Conservation (phyloP, 148 eudicot species). For the Diospyros lotus region DNA sequence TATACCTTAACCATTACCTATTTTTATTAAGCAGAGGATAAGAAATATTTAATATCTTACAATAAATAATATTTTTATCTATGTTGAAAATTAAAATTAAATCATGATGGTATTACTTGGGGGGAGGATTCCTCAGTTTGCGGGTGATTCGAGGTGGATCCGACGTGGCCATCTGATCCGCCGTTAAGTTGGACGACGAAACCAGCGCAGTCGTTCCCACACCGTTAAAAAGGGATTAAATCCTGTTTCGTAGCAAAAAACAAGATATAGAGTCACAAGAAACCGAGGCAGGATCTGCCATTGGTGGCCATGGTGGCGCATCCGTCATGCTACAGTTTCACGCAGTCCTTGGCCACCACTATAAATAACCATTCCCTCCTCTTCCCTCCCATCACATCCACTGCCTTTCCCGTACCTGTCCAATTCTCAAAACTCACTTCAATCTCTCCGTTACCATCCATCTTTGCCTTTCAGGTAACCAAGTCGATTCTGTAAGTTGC, state of each 20-base stretch:
- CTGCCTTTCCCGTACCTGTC: conserved; percentile 7
- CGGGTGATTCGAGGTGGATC: conserved; percentile 31
- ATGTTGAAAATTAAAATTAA: too few species aligned
- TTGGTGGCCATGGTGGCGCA: conserved; percentile 11
- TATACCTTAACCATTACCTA: too few species aligned
- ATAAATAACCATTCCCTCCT: conserved; percentile 10
- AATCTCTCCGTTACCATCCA: background rate
- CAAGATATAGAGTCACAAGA: background rate
- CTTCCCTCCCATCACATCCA: background rate
- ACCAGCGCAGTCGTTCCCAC: background rate
- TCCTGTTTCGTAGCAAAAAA: background rate
- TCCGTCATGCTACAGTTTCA: background rate
- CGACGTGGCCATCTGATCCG: conserved; percentile 18
- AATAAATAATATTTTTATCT: too few species aligned
- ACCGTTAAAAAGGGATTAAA: conserved; percentile 17
- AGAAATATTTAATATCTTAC: too few species aligned
- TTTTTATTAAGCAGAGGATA: too few species aligned
- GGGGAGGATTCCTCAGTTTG: background rate
- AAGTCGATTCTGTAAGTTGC: too few species aligned
- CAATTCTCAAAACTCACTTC: background rate
- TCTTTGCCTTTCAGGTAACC: background rate
- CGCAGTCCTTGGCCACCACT: background rate
- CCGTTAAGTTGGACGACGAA: conserved; percentile 14
- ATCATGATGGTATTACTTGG: too few species aligned
- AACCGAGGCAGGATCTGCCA: background rate